Conservation (phyloP, 2,329 filamentous ascomycete species). For the Xylariomycetidae sp. region DNA sequence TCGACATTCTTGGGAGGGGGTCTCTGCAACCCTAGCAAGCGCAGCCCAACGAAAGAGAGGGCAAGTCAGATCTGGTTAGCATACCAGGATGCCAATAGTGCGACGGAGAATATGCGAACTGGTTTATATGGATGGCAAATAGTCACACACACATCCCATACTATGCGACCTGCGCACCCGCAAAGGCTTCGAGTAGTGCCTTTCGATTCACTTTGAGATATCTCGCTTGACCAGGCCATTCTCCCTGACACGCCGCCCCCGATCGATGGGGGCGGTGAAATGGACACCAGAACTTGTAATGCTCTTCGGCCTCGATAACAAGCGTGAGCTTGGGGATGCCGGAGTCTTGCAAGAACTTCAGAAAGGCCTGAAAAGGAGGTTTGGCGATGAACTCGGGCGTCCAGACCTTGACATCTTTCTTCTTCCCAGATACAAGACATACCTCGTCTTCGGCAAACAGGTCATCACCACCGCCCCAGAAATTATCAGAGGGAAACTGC, state of each 20-base stretch:
- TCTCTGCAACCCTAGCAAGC: too few relatives aligned
- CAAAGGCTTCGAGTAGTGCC: slow-evolving; percentile 12
- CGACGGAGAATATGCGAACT: too few relatives aligned
- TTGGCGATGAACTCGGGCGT: slow-evolving; percentile 19
- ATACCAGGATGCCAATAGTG: too few relatives aligned
- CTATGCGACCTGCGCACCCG: slow-evolving; percentile 6
- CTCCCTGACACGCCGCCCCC: slow-evolving; percentile 14
- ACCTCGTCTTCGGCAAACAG: slow-evolving; percentile 11
- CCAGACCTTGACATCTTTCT: slow-evolving; percentile 7
- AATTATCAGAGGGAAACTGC: slow-evolving; percentile 18
- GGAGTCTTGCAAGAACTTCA: slow-evolving; percentile 16
- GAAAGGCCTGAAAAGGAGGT: slow-evolving; percentile 22
- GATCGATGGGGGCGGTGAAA: slow-evolving; percentile 17
- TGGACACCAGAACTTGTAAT: slow-evolving; percentile 21
- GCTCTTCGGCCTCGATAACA: slow-evolving; percentile 15
- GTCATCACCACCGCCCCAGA: slow-evolving; percentile 17
- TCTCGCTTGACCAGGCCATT: slow-evolving; percentile 14
- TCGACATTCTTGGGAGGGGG: too few relatives aligned
- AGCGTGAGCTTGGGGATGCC: slow-evolving; percentile 9
- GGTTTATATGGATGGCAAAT: too few relatives aligned
- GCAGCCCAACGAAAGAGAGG: too few relatives aligned
- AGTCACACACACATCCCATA: too few relatives aligned
- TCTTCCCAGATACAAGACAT: slow-evolving; percentile 6
- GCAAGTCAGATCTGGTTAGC: too few relatives aligned
- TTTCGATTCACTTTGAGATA: slow-evolving; percentile 15